phyloP scores from a whole-genome alignment of 2,329 filamentous ascomycete species.

The Fusarium temperatum region DNA sequence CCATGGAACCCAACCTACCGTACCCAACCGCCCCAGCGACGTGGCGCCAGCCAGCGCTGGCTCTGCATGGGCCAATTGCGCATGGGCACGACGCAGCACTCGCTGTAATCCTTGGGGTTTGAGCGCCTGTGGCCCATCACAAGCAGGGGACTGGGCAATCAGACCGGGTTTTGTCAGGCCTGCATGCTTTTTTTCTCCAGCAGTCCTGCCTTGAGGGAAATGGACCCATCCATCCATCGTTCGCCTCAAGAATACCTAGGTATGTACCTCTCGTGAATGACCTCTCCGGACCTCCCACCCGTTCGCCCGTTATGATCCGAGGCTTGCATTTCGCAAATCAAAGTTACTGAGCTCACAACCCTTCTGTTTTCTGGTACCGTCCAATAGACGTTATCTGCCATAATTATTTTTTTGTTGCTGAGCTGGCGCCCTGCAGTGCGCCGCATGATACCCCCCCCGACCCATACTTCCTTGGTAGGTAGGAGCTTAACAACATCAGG shows the following conservation, averaged over 20 bases:
- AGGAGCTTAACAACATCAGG: conserved; percentile 31
- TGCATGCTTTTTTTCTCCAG: conserved; percentile 38
- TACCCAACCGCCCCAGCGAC: conserved; percentile 35
- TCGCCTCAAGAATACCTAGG: conserved; percentile 23
- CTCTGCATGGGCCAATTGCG: conserved; percentile 44
- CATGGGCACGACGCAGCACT: conserved; percentile 41
- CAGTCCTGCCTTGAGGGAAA: conserved; percentile 5
- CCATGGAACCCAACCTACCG: conserved; percentile 39
- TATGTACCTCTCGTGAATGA: conserved; percentile 40
- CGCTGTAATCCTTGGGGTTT: conserved; percentile 32
- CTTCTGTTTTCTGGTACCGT: conserved; percentile 21
- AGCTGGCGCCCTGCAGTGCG: conserved; percentile 34
- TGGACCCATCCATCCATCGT: conserved; percentile 36
- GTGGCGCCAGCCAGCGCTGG: conserved; percentile 42
- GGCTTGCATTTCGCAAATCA: conserved; percentile 45
- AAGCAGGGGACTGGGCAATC: conserved; percentile 39
- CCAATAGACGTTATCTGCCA: conserved; percentile 33
- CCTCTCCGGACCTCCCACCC: conserved; percentile 45
- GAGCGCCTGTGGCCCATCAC: conserved; percentile 32
- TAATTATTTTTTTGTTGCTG: conserved; percentile 9
- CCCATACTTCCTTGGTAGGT: conserved; percentile 34
- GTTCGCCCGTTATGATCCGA: conserved; percentile 46
- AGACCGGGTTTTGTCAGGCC: conserved; percentile 33
- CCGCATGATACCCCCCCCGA: conserved; percentile 40
- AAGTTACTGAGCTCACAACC: conserved; percentile 32